phyloP scores from a whole-genome alignment of 345 rosid genomes.

The Syzygium oleosum region DNA sequence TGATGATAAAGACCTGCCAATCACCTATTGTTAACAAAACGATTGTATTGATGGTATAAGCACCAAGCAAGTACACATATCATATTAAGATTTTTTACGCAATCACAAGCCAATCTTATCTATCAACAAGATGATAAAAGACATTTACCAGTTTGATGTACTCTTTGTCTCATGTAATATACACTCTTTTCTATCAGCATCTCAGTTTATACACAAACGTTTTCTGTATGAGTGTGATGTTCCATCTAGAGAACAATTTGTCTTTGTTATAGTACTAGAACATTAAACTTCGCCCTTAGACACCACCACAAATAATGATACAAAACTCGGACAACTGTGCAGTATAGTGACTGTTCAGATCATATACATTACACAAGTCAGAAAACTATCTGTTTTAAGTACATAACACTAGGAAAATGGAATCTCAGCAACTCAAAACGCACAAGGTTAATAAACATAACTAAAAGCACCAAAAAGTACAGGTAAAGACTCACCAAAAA shows the following conservation, averaged over 20 bases:
- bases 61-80: not conserved
- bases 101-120: not conserved
- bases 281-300: not conserved
- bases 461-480: not conserved
- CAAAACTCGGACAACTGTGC: not conserved
- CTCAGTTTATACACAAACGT: not conserved
- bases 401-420: not conserved
- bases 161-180: not conserved
- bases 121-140: not conserved
- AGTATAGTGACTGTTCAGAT: not conserved
- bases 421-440: not conserved
- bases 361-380: not conserved
- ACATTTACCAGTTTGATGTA: not conserved
- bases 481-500: slow-evolving; percentile 63
- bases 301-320: not conserved
- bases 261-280: not conserved
- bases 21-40: not conserved
- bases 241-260: not conserved
- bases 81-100: not conserved
- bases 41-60: not conserved
- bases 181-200: not conserved
- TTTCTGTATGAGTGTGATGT: not conserved
- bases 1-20: slow-evolving; percentile 82
- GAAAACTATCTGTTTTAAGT: not conserved
- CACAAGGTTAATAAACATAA: not conserved